Conservation (phyloP, 2,329 filamentous ascomycete genomes). For the Botrytis fragariae region DNA sequence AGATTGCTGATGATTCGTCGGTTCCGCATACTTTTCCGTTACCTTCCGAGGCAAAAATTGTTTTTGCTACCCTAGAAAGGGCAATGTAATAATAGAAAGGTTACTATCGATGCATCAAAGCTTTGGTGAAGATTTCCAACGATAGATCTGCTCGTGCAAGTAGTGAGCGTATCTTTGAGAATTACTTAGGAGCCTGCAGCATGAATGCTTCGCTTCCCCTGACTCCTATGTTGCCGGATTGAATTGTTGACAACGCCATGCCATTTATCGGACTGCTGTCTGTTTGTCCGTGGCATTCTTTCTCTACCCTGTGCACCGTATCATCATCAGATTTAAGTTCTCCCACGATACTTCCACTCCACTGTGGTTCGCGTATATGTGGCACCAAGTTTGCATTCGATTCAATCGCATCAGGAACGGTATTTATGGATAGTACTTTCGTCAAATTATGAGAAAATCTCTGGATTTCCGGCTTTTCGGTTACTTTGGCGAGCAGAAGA, state of each 20-base stretch:
- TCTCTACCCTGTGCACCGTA: neutral
- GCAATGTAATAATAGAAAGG: neutral
- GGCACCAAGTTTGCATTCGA: neutral
- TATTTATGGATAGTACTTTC: constrained; percentile 17
- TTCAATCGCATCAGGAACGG: neutral
- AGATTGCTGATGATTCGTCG: too few species aligned
- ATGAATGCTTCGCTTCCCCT: neutral
- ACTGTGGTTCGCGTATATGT: constrained; percentile 12
- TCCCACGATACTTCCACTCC: constrained; percentile 32
- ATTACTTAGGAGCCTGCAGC: neutral
- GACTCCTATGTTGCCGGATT: neutral
- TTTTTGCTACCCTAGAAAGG: neutral
- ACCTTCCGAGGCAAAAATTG: neutral
- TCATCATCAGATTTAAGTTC: constrained; percentile 23
- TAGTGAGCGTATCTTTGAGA: neutral
- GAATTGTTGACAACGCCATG: neutral
- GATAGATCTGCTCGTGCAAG: too few species aligned
- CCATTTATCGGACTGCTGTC: neutral
- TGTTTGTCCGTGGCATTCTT: neutral
- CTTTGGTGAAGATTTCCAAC: neutral
- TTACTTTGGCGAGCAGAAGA: constrained; percentile 44
- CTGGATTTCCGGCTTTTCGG: constrained; percentile 41
- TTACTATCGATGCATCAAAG: neutral
- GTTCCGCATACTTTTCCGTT: neutral
- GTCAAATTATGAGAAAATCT: constrained; percentile 27